Evolutionary conservation across 768 basidiomycete species (phyloP).

Genomic region (Sistotremastrum niveocremeum): DNA sequence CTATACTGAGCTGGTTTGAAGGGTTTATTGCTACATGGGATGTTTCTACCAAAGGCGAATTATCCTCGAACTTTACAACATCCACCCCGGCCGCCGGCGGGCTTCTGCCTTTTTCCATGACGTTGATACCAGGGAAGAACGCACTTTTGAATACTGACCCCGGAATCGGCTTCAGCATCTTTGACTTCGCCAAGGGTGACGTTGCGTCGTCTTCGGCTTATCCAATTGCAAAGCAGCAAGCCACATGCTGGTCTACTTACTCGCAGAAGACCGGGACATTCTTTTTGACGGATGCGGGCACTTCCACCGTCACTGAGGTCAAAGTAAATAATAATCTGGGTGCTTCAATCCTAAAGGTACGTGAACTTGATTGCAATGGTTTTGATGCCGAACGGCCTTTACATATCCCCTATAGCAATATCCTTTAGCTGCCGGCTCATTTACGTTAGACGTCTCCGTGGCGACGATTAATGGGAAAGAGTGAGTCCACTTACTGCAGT

Average conservation of each 20-base stretch:
- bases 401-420: constrained; percentile 9
- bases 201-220: constrained; percentile 5
- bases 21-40: constrained; percentile 4
- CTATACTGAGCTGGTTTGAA: not conserved
- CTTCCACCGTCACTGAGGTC: constrained; percentile 29
- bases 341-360: constrained; percentile 30
- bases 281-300: constrained; percentile 22
- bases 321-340: constrained; percentile 31
- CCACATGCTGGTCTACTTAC: constrained; percentile 32
- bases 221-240: constrained; percentile 24
- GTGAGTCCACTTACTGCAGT: constrained; percentile 2
- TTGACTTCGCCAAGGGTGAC: constrained; percentile 3
- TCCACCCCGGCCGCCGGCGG: constrained; percentile 7
- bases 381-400: not conserved
- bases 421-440: constrained; percentile 6
- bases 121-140: constrained; percentile 7
- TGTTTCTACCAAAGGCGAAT: constrained; percentile 5
- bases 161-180: constrained; percentile 7
- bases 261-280: constrained; percentile 29
- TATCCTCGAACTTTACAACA: constrained; percentile 5
- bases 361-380: not conserved
- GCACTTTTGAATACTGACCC: constrained; percentile 9
- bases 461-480: constrained; percentile 10
- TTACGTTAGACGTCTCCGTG: constrained; percentile 12
- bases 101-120: constrained; percentile 8